Evolutionary conservation across 305 asterid species (phyloP), one percentile per base, ranked within the genome.

Genomic region (Rubia peregrina): DNA sequence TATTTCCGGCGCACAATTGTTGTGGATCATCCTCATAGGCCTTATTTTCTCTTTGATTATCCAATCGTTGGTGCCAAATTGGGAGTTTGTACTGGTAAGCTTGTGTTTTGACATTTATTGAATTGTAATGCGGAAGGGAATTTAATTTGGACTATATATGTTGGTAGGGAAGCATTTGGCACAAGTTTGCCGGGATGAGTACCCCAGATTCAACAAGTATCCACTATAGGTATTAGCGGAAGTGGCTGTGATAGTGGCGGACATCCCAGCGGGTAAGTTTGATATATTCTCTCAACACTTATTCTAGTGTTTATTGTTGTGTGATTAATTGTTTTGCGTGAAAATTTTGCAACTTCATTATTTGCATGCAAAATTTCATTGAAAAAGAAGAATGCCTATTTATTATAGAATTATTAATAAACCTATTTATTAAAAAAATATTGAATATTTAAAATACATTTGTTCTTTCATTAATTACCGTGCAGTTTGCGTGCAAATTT

Each of bases 231-330:
- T 93, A 24, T 76, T 93, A 36, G 98, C 97, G 36, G 98, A 93
- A 77, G 14, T 89, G 9, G 91, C 98, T 7, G 98, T 93, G 73
- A 90, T 93, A 7, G 96, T 97, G 1, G 98, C 98, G 0, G 98
- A 93, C 43, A 93, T 93, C 53, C 98, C 98, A 4, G 98, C 90
- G 85, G 98, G 98, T 84, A 81, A 49, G 9, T n/a, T 10, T 36
- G n/a, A n/a, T n/a, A n/a, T n/a, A n/a, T n/a, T n/a, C n/a, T n/a
- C n/a, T n/a, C n/a, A n/a, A n/a, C n/a, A n/a, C n/a, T n/a, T n/a
- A n/a, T n/a, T n/a, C n/a, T n/a, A n/a, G n/a, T n/a, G n/a, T n/a
- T n/a, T n/a, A n/a, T 11, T 6, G 4, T 10, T 10, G 11, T 2
- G 16, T 44, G 51, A 10, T 0, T 48, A 7, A 13, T 14, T 7